These are phyloP conservation scores for Glaciozyma martinii DNA, from an alignment of 768 basidiomycete genomes.

Conservation along the genomic window DNA sequence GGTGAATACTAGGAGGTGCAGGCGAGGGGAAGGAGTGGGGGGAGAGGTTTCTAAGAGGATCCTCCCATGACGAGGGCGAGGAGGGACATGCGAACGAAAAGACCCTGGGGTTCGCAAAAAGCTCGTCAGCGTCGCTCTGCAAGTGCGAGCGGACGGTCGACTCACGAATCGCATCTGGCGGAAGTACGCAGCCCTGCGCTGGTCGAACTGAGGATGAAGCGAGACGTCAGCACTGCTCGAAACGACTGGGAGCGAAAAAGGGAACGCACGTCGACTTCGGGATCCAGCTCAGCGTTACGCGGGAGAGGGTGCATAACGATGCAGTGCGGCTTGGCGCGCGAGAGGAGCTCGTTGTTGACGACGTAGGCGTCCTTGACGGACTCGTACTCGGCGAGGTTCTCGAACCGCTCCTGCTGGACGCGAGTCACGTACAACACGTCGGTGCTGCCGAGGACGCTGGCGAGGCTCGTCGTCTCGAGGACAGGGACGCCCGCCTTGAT, in stretches of 20 bases:
- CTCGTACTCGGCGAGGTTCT: constrained; percentile 70
- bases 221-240: background rate
- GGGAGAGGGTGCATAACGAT: constrained; percentile 99
- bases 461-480: constrained; percentile 72
- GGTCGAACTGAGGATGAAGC: constrained; percentile 62
- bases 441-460: constrained; percentile 81
- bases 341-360: constrained; percentile 85
- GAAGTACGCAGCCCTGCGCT: constrained; percentile 87
- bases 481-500: constrained; percentile 73
- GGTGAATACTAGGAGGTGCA: background rate
- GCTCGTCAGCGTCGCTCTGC: no score
- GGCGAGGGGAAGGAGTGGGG: background rate
- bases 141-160: no score
- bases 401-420: constrained; percentile 89
- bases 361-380: constrained; percentile 85
- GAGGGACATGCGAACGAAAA: background rate
- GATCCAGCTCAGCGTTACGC: constrained; percentile 92
- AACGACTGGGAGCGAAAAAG: background rate
- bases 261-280: constrained; percentile 78
- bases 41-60: background rate
- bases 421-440: constrained; percentile 96
- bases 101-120: no score
- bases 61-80: background rate
- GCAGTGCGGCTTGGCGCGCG: constrained; percentile 89
- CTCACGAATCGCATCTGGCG: constrained; percentile 81